phyloP scores from a whole-genome alignment of 306 rosid species.

The Quillaja saponaria region DNA sequence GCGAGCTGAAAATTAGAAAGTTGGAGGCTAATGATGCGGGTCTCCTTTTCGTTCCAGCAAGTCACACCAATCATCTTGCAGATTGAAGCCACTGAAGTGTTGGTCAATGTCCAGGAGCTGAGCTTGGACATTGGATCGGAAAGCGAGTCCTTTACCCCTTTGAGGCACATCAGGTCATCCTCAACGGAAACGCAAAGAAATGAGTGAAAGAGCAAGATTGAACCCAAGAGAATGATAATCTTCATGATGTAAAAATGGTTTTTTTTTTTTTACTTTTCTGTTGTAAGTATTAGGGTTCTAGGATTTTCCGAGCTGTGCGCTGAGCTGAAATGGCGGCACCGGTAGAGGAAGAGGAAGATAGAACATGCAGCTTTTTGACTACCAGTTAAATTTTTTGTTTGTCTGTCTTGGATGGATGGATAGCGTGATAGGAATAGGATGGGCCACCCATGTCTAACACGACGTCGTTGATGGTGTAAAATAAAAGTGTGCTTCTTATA shows the following conservation, averaged over 20 bases:
- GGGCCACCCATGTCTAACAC: not conserved
- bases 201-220: constrained; percentile 22
- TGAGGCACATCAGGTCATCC: constrained; percentile 50
- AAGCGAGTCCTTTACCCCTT: constrained; percentile 45
- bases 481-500: too few relatives aligned
- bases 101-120: constrained; percentile 40
- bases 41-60: constrained; percentile 68
- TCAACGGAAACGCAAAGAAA: constrained; percentile 31
- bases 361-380: constrained; percentile 33
- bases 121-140: constrained; percentile 43
- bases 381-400: constrained; percentile 1
- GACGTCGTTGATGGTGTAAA: constrained; percentile 17
- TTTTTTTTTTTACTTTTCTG: too few relatives aligned
- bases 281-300: not conserved
- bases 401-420: too few relatives aligned
- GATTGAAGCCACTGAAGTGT: constrained; percentile 47
- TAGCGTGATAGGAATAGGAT: too few relatives aligned
- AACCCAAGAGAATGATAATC: not conserved
- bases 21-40: constrained; percentile 53
- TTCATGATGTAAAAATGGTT: constrained; percentile 27
- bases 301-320: not conserved
- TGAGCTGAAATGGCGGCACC: not conserved
- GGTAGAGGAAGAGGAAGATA: not conserved
- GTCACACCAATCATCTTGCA: constrained; percentile 53
- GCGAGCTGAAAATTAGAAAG: constrained; percentile 51